Evolutionary conservation across 805 yeast species (phyloP).

Genomic region (Candida nitratophila): DNA sequence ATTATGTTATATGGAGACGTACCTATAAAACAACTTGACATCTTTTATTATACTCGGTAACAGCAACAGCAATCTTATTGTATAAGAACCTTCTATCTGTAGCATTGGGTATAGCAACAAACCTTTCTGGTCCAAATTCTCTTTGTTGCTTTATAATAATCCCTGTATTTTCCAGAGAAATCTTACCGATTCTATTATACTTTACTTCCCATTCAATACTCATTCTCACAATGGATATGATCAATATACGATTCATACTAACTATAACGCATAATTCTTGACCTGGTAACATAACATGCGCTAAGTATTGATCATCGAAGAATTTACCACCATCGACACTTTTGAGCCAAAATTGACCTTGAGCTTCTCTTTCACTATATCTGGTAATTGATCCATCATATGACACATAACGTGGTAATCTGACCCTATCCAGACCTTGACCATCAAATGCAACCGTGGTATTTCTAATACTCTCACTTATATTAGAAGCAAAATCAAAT

Average conservation of each 20-base stretch:
- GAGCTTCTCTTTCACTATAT: conserved; percentile 75
- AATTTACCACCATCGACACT: conserved; percentile 74
- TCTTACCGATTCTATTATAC: conserved; percentile 59
- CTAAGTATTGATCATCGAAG: conserved; percentile 67
- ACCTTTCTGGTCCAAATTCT: conserved; percentile 33
- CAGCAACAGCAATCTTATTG: conserved; percentile 72
- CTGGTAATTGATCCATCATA: conserved; percentile 69
- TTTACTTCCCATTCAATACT: conserved; percentile 65
- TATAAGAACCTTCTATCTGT: conserved; percentile 60
- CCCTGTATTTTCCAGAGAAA: conserved; percentile 75
- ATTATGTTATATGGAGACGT: too few relatives aligned
- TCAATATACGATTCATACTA: conserved; percentile 61
- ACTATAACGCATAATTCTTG: conserved; percentile 72
- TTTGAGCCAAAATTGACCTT: conserved; percentile 92
- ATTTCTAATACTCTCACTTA: conserved; percentile 89
- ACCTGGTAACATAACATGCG: conserved; percentile 80
- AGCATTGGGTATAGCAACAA: conserved; percentile 72
- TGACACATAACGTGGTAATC: conserved; percentile 74
- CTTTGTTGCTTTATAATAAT: conserved; percentile 53
- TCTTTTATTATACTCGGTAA: conserved; percentile 65
- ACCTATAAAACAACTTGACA: conserved; percentile 22
- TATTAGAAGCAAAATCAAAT: conserved; percentile 85
- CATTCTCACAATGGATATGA: conserved; percentile 56
- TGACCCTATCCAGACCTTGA: conserved; percentile 67
- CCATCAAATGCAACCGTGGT: conserved; percentile 87